Evolutionary conservation across 768 basidiomycete species (phyloP), one percentile per base, ranked within the genome.

Genomic region (Clitopilus hobsonii): DNA sequence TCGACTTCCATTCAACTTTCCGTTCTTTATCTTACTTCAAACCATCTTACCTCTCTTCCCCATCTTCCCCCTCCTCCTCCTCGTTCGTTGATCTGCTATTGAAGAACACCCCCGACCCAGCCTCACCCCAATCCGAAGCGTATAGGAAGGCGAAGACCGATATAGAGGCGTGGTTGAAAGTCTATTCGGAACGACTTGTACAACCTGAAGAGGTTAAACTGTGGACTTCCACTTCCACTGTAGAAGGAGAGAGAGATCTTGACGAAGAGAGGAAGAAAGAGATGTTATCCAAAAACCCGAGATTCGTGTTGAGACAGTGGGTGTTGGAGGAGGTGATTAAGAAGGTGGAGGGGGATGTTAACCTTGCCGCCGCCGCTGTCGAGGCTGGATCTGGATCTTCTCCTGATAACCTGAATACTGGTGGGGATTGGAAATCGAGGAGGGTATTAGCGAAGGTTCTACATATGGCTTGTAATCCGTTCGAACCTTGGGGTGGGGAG

Each of bases 261-360:
- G n/a, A n/a, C n/a, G n/a, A 38, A 47, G 32, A 26, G 4, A 55
- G 16, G 54, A 38, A 23, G 75, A 78, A 38, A 63, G 75, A 29
- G 80, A 83, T 49, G 70, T 58, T 78, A 74, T 57, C 67, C 58
- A 22, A 83, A 77, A 99, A 99, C 66, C 97, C 97, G 16, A 77
- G 94, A 29, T 98, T 99, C 69, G 85, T 96, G 28, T 70, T 98
- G 56, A 76, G 97, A 56, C 97, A 98, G 70, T 98, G 97, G 97
- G 73, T 98, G 7, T 76, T 99, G 28, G 94, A 98, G 67, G 95
- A 98, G 64, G 87, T 91, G 22, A 98, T 98, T 65, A 69, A 71
- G 58, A 80, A 80, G 59, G 81, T 93, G 1, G 89, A 94, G 65
- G 69, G 71, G 56, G 89, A 94, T 62, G 3, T 45, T 11, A 20